Conservation (phyloP, 1,139 yeast genomes). For the Pichia sp. region DNA sequence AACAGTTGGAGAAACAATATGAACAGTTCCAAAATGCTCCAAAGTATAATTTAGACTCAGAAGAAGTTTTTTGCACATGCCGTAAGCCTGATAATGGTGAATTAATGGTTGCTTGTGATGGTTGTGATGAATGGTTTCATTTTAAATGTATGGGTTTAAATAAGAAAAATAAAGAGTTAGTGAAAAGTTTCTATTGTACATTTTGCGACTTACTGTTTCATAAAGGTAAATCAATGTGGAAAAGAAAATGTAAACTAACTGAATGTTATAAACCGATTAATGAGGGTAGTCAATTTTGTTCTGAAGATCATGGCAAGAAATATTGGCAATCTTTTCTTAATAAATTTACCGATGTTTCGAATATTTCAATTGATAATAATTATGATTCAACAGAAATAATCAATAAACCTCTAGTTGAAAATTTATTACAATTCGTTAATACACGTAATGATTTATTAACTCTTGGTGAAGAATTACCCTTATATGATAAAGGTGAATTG, state of each 20-base stretch:
- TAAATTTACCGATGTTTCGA: constrained; percentile 1
- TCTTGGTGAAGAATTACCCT: constrained; percentile 32
- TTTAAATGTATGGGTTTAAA: constrained; percentile 68
- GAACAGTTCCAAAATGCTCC: constrained; percentile 40
- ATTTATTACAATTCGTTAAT: constrained; percentile 18
- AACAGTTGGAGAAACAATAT: constrained; percentile 41
- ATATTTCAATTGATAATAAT: background rate
- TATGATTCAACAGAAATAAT: constrained; percentile 8
- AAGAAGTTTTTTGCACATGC: constrained; percentile 75
- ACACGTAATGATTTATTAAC: constrained; percentile 28
- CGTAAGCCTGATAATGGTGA: constrained; percentile 75
- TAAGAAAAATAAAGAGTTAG: constrained; percentile 47
- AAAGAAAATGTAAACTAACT: constrained; percentile 62
- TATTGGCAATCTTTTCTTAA: constrained; percentile 35
- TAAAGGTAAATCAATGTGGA: constrained; percentile 55
- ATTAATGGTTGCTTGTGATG: constrained; percentile 88
- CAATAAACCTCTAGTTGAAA: constrained; percentile 20
- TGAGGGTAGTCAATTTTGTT: constrained; percentile 65
- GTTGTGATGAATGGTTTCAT: constrained; percentile 95
- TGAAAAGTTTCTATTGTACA: constrained; percentile 67
- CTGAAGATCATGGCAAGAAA: constrained; percentile 60
- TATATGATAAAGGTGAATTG: constrained; percentile 15
- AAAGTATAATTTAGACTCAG: constrained; percentile 41
- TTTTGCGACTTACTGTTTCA: constrained; percentile 50
- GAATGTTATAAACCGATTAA: constrained; percentile 56